A percentile compares a stretch with the other conserved stretches of the same genome.
Conservation (phyloP, 139 green algal species). For the Chlorella sp. region DNA sequence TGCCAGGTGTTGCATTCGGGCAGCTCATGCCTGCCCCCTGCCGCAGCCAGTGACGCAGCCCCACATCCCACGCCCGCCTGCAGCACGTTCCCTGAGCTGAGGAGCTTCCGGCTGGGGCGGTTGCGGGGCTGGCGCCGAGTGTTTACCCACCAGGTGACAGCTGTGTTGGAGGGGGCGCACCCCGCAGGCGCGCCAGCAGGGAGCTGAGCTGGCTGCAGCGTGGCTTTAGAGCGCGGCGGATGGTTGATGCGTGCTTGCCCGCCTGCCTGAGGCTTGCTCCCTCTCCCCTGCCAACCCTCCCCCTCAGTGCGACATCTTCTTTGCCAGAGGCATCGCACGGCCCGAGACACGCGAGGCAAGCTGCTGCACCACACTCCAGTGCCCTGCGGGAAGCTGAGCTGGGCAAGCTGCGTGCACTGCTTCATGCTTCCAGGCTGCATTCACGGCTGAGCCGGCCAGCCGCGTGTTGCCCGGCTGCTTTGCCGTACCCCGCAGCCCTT, state of each 20-base stretch:
- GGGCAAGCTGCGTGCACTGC: background rate
- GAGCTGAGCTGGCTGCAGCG: too few species aligned
- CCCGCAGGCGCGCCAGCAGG: too few species aligned
- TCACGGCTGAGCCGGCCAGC: too few species aligned
- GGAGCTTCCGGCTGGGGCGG: conserved; percentile 72
- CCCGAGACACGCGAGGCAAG: background rate
- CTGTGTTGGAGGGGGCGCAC: too few species aligned
- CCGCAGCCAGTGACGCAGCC: too few species aligned
- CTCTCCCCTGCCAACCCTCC: background rate
- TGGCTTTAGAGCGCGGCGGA: too few species aligned
- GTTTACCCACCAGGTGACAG: conserved; percentile 82
- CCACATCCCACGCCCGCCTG: background rate
- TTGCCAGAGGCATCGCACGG: background rate
- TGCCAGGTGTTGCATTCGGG: too few species aligned
- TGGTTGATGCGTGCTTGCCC: too few species aligned
- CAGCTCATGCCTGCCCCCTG: background rate
- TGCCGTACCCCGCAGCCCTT: too few species aligned
- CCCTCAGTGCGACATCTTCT: conserved; percentile 13
- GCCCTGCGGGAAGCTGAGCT: too few species aligned
- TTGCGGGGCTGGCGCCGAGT: conserved; percentile 81
- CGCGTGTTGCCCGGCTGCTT: too few species aligned
- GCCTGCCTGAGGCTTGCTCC: background rate
- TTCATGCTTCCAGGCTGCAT: background rate
- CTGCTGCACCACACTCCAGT: too few species aligned
- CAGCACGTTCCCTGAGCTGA: conserved; percentile 88